Evolutionary conservation across 2,329 filamentous ascomycete genomes (phyloP).

Genomic region (Colletotrichum noveboracense): DNA sequence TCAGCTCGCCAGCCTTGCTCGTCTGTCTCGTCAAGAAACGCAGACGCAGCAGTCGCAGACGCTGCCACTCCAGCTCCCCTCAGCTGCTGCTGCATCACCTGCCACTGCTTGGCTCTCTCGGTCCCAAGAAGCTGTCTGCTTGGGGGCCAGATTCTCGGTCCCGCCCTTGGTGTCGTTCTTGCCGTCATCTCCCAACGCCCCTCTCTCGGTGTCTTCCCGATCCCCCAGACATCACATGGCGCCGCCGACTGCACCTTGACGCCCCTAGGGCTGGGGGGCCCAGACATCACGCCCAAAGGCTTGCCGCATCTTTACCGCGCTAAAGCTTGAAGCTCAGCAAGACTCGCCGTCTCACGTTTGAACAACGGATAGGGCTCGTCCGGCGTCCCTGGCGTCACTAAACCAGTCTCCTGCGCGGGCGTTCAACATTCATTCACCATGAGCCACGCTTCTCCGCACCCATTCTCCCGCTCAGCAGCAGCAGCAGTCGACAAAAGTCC

Average conservation of each 20-base stretch:
- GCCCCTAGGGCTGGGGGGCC: constrained; percentile 3
- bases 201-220: constrained; percentile 2
- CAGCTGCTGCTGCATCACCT: background rate
- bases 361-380: background rate
- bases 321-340: background rate
- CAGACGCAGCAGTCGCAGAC: background rate
- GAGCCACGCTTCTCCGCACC: background rate
- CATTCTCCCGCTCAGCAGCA: constrained; percentile 15
- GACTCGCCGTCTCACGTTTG: background rate
- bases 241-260: constrained; percentile 3
- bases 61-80: background rate
- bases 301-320: constrained; percentile 13
- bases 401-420: background rate
- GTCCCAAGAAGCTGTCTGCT: background rate
- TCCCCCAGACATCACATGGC: constrained; percentile 3
- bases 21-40: background rate
- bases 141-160: background rate
- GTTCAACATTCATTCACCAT: background rate
- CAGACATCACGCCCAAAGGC: constrained; percentile 4
- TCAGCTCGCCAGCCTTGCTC: background rate
- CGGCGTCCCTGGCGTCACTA: background rate
- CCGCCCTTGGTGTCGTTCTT: background rate
- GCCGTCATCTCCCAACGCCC: background rate
- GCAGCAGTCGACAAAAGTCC: constrained; percentile 8
- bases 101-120: background rate